These are phyloP conservation scores for Penicillium macrosclerotiorum DNA, from an alignment of 495 filamentous ascomycete species.

Conservation along the genomic window DNA sequence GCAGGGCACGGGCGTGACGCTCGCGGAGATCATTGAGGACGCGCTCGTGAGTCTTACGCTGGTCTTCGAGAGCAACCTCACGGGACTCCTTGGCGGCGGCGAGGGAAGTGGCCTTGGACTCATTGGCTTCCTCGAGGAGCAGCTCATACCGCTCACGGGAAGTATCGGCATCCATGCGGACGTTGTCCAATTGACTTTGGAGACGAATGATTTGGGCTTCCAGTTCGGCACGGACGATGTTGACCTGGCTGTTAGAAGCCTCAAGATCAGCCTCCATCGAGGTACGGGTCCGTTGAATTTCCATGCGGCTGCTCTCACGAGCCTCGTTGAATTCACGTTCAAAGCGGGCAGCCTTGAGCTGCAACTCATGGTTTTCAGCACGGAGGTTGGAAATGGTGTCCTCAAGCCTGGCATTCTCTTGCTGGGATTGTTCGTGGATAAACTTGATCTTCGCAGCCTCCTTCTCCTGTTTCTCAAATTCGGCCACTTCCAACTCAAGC, in stretches of 20 bases:
- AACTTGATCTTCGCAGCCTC: constrained; percentile 60
- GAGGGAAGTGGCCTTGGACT: constrained; percentile 50
- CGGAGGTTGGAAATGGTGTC: constrained; percentile 61
- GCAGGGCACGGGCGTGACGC: constrained; percentile 71
- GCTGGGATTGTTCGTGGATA: constrained; percentile 53
- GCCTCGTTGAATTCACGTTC: constrained; percentile 83
- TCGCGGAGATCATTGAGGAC: constrained; percentile 59
- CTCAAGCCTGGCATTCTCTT: constrained; percentile 60
- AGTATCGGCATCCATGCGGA: constrained; percentile 70
- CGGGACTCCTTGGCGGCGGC: constrained; percentile 57
- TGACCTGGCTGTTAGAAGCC: constrained; percentile 75
- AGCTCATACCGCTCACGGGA: constrained; percentile 70
- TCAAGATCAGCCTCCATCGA: constrained; percentile 81
- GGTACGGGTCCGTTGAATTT: constrained; percentile 73
- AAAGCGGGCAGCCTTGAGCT: constrained; percentile 59
- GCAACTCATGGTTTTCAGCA: constrained; percentile 64
- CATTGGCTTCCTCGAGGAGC: constrained; percentile 71
- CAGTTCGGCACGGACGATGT: constrained; percentile 71
- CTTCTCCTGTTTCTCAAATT: constrained; percentile 71
- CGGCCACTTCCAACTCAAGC: constrained; percentile 74
- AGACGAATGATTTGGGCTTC: constrained; percentile 69
- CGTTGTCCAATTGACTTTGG: constrained; percentile 66
- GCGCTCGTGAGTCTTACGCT: constrained; percentile 67
- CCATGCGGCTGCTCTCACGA: constrained; percentile 68
- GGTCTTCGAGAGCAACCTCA: constrained; percentile 63